Conservation (phyloP, 2,329 filamentous ascomycete species). For the Penicillium brevicompactum region DNA sequence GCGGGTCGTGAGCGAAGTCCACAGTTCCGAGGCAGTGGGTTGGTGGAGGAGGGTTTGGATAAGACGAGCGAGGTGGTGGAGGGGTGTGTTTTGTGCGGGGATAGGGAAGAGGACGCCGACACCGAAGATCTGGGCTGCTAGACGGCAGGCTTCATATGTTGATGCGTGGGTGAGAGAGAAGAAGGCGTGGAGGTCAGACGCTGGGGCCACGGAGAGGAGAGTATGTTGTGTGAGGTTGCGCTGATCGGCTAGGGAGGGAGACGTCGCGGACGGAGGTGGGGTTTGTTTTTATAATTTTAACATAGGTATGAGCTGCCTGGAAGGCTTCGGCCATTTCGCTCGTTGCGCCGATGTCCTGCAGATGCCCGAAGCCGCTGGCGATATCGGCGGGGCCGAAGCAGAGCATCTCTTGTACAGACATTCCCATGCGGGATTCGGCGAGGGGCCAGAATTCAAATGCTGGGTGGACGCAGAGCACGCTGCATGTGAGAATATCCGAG, state of each 20-base stretch:
- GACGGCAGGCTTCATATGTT: conserved; percentile 39
- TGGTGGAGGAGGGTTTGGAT: conserved; percentile 29
- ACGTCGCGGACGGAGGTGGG: conserved; percentile 21
- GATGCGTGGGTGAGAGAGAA: conserved; percentile 23
- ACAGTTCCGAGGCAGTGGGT: conserved; percentile 23
- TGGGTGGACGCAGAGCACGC: conserved; percentile 24
- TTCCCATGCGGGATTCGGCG: conserved; percentile 17
- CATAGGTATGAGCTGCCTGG: conserved; percentile 36
- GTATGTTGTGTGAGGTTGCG: conserved; percentile 43
- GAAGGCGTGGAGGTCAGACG: conserved; percentile 19
- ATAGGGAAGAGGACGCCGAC: conserved; percentile 44
- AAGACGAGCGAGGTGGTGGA: conserved; percentile 30
- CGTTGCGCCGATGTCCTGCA: conserved; percentile 31
- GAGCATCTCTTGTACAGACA: conserved; percentile 27
- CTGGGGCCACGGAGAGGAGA: conserved; percentile 35
- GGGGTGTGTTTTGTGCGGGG: conserved; percentile 40
- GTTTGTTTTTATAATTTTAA: conserved; percentile 28
- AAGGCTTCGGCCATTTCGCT: conserved; percentile 33
- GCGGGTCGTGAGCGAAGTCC: conserved; percentile 28
- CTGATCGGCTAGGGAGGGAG: conserved; percentile 36
- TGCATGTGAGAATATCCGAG: conserved; percentile 33
- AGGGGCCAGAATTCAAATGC: conserved; percentile 32
- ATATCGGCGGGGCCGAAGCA: conserved; percentile 28
- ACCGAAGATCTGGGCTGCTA: conserved; percentile 40
- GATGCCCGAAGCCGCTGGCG: conserved; percentile 26